Percentiles rank a stretch among this genome's conserved stretches.
Conservation (phyloP, 179 eudicot genomes). For the Camellia oleifera region DNA sequence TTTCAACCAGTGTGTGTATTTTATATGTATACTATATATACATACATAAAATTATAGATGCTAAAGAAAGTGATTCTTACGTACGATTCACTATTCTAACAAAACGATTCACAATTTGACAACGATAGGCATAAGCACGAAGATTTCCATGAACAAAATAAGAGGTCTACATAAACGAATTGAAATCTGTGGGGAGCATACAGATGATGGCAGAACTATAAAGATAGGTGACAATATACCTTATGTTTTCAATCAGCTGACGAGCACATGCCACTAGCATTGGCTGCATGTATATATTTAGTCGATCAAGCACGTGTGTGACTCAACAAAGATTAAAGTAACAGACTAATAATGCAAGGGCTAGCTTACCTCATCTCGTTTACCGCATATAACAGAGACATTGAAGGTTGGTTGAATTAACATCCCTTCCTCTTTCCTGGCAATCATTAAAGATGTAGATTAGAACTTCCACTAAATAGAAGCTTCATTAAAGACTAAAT, state of each 20-base stretch:
- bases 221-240: constrained; percentile 33
- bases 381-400: constrained; percentile 67
- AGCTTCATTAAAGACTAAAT: neutral
- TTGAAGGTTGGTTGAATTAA: constrained; percentile 53
- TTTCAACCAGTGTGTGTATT: no score
- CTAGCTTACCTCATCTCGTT: constrained; percentile 70
- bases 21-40: no score
- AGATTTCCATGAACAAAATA: neutral
- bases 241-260: constrained; percentile 72
- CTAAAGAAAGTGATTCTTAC: no score
- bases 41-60: no score
- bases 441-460: constrained; percentile 1
- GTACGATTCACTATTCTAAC: no score
- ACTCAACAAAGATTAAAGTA: neutral
- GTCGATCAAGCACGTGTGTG: constrained; percentile 10
- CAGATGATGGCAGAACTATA: neutral
- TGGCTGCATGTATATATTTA: constrained; percentile 50
- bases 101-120: no score
- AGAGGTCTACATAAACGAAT: neutral
- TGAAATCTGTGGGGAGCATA: neutral
- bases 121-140: neutral
- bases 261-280: constrained; percentile 77
- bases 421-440: constrained; percentile 72
- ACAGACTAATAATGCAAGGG: neutral
- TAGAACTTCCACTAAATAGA: neutral